Base-by-base conservation (phyloP, 2,329 filamentous ascomycete species). In the Talaromyces sp. region DNA sequence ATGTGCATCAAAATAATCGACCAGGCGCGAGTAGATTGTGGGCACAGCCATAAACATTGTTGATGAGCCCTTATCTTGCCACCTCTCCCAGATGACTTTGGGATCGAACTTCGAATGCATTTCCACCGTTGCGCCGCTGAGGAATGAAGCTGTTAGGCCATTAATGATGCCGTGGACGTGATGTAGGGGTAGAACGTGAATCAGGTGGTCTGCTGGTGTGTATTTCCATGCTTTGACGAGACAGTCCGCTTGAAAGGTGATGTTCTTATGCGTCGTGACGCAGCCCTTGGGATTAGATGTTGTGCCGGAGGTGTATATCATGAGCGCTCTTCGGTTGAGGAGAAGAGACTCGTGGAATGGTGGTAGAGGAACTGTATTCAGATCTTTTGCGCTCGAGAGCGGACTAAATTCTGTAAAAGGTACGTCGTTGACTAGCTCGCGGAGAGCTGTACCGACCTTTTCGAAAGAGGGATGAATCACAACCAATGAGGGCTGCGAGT, bases 141-240 rank as follows among this genome's bases (percentile, higher is more conserved):
- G 71, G 1, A 84, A 74, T 67, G 78, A 81, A 0, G 82, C 80
- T 2, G 79, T 77, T 25, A 84, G 78, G 60, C 81, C 82, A 49
- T 84, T 83, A 62, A 83, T 79, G 19, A 84, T 80, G 0, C 82
- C 82, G 49, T 83, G 83, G 11, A 83, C 77, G 66, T 84, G 82
- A 65, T 84, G 82, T 1, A 84, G 78, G 0, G 82, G 82, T 2
- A 84, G 76, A 2, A 84, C 75, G 64, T 84, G 82, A 25, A 84
- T 80, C 1, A 84, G 74, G 31, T 79, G 78, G 67, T 84, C 82
- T 1, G 76, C 71, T 1, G 78, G 70, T 7, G 69, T 67, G 67
- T 81, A 81, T 67, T 79, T 73, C 72, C 80, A 80, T 15, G 78
- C 76, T 5, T 78, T 65, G n/a, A 73, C 69, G 9, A 74, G 67